Evolutionary conservation across 352 stramenopile species (phyloP), one percentile per base, ranked within the genome.

Genomic region (Globisporangium apiculatum): DNA sequence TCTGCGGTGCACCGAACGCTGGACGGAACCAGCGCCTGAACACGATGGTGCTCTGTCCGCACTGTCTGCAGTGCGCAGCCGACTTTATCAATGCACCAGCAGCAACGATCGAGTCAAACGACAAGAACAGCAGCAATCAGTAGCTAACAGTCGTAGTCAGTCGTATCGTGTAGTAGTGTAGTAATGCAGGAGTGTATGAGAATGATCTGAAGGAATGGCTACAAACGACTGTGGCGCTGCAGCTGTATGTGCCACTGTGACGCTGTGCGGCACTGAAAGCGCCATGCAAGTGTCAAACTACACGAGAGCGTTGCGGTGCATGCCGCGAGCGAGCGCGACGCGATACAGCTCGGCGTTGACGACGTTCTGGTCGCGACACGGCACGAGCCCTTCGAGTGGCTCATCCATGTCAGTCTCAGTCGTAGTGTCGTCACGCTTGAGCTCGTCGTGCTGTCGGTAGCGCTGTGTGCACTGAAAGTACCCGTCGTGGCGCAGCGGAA

Each of bases 11-110:
- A 35, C 66, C 66, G 8, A 80, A 82, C 48, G 58, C 71, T 53
- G 75, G 71, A 5, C 51, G 53, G 42, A 71, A 85, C 40, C 77
- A 87, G 56, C 71, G 75, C 2, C 66, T 86, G 41, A 87, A 86
- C 50, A 68, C 68, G 8, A 68, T 67, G 35, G 70, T 80, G n/a
- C 46, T 87, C 38, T 87, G 77, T 67, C 49, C 70, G 31, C 50
- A 48, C 1, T 87, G 77, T 46, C 49, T 84, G 18, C 48, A 67
- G 40, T 62, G 71, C 24, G 67, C 63, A 10, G 47, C 67, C 35
- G 48, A 70, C 6, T 41, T 64, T 10, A 10, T 71, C 4, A 53
- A 51, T 6, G 36, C 58, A 53, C 58, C 3, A 36, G 11, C 17
- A 58, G 52, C 36, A 57, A 17, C 2, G 17, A 9, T 8, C 45